A percentile compares a stretch with the other conserved stretches of the same genome.
phyloP scores from a whole-genome alignment of 2,329 filamentous ascomycete species.

The Alternaria incomplexa region DNA sequence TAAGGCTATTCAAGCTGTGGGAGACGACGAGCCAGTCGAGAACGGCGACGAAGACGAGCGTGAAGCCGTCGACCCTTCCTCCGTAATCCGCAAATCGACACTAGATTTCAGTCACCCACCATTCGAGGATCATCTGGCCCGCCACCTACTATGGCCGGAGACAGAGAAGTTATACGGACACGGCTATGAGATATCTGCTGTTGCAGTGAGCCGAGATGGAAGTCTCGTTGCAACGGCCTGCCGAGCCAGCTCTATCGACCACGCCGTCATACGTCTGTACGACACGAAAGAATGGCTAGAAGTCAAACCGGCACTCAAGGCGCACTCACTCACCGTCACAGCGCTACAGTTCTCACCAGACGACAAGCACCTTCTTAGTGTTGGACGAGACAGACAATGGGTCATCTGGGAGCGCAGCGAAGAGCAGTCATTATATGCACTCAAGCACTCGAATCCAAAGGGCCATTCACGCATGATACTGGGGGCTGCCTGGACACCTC shows the following conservation, averaged over 20 bases:
- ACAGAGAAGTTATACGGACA: conserved; percentile 97
- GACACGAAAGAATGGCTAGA: conserved; percentile 89
- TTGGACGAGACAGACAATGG: conserved; percentile 92
- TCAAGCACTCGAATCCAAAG: conserved; percentile 74
- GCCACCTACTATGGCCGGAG: conserved; percentile 94
- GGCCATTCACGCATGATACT: conserved; percentile 93
- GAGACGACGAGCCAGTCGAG: conserved; percentile 37
- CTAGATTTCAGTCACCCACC: conserved; percentile 76
- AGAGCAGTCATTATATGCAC: conserved; percentile 56
- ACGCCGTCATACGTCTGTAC: conserved; percentile 91
- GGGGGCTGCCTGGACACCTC: conserved; percentile 76
- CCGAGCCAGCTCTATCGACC: conserved; percentile 88
- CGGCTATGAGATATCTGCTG: conserved; percentile 92
- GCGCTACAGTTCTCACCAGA: conserved; percentile 79
- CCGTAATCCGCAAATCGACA: conserved; percentile 64
- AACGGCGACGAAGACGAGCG: conserved; percentile 58
- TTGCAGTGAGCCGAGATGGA: conserved; percentile 78
- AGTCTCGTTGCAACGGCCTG: conserved; percentile 86
- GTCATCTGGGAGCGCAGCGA: conserved; percentile 71
- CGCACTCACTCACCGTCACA: conserved; percentile 86
- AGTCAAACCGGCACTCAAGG: conserved; percentile 79
- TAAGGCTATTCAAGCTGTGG: conserved; percentile 74
- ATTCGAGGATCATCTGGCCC: conserved; percentile 85
- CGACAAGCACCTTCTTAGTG: conserved; percentile 78
- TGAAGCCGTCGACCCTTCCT: conserved; percentile 62